A percentile compares a stretch with the other conserved stretches of the same genome.
phyloP scores from a whole-genome alignment of 345 rosid species.

The Mangifera indica region DNA sequence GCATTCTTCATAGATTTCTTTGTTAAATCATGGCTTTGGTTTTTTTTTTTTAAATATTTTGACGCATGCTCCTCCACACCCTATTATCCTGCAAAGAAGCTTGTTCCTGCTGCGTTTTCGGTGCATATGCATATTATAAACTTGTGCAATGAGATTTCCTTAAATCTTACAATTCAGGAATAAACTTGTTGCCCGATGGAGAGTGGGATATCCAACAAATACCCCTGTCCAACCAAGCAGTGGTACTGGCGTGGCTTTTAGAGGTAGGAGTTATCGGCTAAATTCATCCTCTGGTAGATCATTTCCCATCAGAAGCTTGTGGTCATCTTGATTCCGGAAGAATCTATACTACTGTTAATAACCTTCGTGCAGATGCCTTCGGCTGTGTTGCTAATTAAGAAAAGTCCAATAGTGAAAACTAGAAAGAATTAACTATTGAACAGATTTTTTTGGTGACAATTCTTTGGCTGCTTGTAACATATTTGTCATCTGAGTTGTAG shows the following conservation, averaged over 20 bases:
- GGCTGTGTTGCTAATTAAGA: not conserved
- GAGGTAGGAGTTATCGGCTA: constrained; percentile 34
- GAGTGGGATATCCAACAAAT: constrained; percentile 26
- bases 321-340: constrained; percentile 3
- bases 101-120: not conserved
- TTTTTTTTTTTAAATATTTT: not conserved
- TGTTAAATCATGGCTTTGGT: too few species aligned
- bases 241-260: constrained; percentile 23
- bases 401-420: not conserved
- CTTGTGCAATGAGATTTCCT: constrained; percentile 13
- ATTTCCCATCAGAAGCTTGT: not conserved
- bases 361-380: not conserved
- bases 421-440: not conserved
- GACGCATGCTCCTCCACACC: not conserved
- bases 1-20: not conserved
- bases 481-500: not conserved
- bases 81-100: not conserved
- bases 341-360: not conserved
- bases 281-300: constrained; percentile 7
- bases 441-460: not conserved
- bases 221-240: constrained; percentile 23
- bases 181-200: constrained; percentile 28
- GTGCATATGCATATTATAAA: not conserved
- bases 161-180: constrained; percentile 22
- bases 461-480: not conserved